Evolutionary conservation across 2,329 filamentous ascomycete species (phyloP).

Genomic region (Cercospora sp.): DNA sequence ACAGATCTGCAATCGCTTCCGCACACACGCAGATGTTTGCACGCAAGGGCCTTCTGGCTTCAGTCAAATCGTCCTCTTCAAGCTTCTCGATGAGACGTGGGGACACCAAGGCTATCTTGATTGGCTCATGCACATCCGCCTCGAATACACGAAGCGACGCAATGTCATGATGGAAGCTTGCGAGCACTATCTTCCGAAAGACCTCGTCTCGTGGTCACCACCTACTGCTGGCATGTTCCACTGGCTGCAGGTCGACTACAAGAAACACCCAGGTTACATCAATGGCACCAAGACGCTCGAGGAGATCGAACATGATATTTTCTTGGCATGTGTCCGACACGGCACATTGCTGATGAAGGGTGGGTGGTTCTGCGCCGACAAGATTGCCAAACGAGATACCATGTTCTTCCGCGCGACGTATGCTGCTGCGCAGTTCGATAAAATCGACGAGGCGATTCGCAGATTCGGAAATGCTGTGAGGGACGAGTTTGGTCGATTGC

Average conservation of each 20-base stretch:
- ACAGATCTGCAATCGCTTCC: slow-evolving; percentile 79
- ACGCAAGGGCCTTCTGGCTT: slow-evolving; percentile 85
- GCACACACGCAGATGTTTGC: slow-evolving; percentile 77
- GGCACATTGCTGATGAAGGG: slow-evolving; percentile 81
- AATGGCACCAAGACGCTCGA: slow-evolving; percentile 52
- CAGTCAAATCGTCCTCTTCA: slow-evolving; percentile 79
- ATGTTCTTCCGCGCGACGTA: slow-evolving; percentile 91
- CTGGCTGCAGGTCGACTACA: slow-evolving; percentile 71
- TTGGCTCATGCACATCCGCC: slow-evolving; percentile 81
- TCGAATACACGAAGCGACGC: slow-evolving; percentile 77
- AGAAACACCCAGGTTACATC: slow-evolving; percentile 62
- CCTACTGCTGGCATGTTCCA: slow-evolving; percentile 93
- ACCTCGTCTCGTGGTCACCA: slow-evolving; percentile 75
- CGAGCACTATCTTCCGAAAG: slow-evolving; percentile 70
- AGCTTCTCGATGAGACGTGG: slow-evolving; percentile 91
- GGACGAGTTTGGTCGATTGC: slow-evolving; percentile 52
- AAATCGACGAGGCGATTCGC: slow-evolving; percentile 53
- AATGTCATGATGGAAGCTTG: slow-evolving; percentile 78
- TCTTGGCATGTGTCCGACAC: slow-evolving; percentile 70
- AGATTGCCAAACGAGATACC: slow-evolving; percentile 56
- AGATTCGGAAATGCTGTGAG: slow-evolving; percentile 74
- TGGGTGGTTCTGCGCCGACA: slow-evolving; percentile 86
- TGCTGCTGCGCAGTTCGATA: slow-evolving; percentile 66
- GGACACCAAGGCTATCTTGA: slow-evolving; percentile 85
- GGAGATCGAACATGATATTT: slow-evolving; percentile 81